Evolutionary conservation across 805 yeast species (phyloP), one percentile per base, ranked within the genome.

Genomic region (Metschnikowia kunwiensis): DNA sequence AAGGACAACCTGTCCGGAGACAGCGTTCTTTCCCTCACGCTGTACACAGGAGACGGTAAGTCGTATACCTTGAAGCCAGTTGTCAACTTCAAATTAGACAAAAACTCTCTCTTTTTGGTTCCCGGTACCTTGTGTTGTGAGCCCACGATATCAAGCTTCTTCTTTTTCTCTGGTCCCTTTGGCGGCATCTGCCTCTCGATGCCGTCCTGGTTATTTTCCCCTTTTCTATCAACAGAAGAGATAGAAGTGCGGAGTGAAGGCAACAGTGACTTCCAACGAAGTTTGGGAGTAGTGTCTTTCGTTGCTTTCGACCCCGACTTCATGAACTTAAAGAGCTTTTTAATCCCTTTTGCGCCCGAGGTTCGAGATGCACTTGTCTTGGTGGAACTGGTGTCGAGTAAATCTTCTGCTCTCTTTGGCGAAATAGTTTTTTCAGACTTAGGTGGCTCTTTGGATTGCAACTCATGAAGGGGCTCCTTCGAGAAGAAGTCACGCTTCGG

Each of bases 11-110:
- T 28, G 8, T 23, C 32, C 1, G 44, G 40, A 4, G 37, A 27
- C 22, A 15, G 16, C 5, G 40, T 7, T 9, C 28, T 24, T 14
- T 38, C 43, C 17, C 43, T 21, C 6, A 42, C 43, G 19, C 31
- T 42, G 31, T 42, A 42, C 8, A 34, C 39, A 9, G 46, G 46
- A n/a, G 43, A 30, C 4, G 46, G 46, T 8, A 38, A 16, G 16
- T 42, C 46, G 13, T 34, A 30, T 13, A 34, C 35, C 20, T 34
- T 38, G 9, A 24, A 33, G 18, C 34, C 37, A 5, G 49, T 37
- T 15, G 38, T 32, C 34, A 39, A 27, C 32, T 38, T 44, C 34
- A 42, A 34, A 15, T 27, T 36, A 5, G 32, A 19, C 26, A 33
- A 19, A 29, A 39, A 42, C 10, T 24, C 36, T 26, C 37, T 38